Percentiles rank a stretch among this genome's conserved stretches.
Evolutionary conservation across 2,329 filamentous ascomycete genomes (phyloP).

Genomic region (Pestalotiopsis sp.): DNA sequence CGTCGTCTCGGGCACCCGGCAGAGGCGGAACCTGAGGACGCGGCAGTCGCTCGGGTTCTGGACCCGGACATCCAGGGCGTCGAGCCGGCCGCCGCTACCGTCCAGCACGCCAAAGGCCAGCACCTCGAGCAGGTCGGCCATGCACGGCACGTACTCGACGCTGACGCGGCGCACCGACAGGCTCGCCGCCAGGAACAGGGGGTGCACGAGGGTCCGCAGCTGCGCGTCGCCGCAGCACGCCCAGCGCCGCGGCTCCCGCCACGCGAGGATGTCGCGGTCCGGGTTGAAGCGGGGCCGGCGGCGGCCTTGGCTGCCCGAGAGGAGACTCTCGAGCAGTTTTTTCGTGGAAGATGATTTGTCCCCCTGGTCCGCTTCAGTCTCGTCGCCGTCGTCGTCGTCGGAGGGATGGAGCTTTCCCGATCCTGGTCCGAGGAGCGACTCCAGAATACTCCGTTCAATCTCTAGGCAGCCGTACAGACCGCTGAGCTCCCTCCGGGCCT

Average conservation of each 20-base stretch:
- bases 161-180: conserved; percentile 20
- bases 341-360: neutral
- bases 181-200: conserved; percentile 20
- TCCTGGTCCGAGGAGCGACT: neutral
- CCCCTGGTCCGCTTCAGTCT: neutral
- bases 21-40: conserved; percentile 6
- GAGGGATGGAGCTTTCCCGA: neutral
- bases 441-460: neutral
- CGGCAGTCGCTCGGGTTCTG: conserved; percentile 9
- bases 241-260: conserved; percentile 18
- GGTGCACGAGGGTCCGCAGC: conserved; percentile 8
- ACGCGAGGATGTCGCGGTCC: conserved; percentile 18
- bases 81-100: conserved; percentile 5
- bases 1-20: neutral
- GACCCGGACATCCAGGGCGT: conserved; percentile 11
- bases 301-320: neutral
- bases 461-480: neutral
- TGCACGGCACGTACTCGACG: conserved; percentile 14
- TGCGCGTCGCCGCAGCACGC: neutral
- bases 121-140: conserved; percentile 15
- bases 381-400: neutral
- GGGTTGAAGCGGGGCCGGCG: conserved; percentile 11
- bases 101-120: conserved; percentile 18
- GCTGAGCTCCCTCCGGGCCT: conserved; percentile 5
- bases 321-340: neutral